Conservation (phyloP, 2,329 filamentous ascomycete genomes). For the Neonectria punicea region DNA sequence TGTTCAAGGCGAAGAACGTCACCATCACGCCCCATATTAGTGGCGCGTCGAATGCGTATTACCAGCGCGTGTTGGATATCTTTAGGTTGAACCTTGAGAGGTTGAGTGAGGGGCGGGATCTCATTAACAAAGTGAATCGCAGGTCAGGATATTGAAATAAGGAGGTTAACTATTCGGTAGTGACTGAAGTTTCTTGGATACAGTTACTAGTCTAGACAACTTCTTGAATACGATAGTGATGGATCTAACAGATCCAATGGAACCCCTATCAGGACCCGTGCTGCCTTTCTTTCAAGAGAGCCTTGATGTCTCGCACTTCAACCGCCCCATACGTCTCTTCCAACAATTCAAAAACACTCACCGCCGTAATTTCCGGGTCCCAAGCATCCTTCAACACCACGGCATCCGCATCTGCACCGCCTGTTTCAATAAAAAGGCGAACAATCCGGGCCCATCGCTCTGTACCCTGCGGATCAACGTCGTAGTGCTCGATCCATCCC, state of each 20-base stretch:
- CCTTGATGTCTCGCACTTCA: slow-evolving; percentile 31
- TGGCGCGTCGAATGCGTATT: slow-evolving; percentile 53
- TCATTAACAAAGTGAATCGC: slow-evolving; percentile 55
- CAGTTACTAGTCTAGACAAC: not conserved
- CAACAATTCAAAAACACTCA: slow-evolving; percentile 43
- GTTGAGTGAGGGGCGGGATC: slow-evolving; percentile 48
- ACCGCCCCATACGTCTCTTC: slow-evolving; percentile 39
- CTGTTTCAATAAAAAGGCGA: slow-evolving; percentile 39
- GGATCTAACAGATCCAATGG: not conserved
- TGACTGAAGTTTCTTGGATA: not conserved
- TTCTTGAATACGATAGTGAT: not conserved
- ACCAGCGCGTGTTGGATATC: slow-evolving; percentile 54
- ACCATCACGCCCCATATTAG: slow-evolving; percentile 68
- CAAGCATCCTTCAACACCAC: slow-evolving; percentile 42
- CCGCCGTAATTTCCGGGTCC: slow-evolving; percentile 44
- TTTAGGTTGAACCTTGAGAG: slow-evolving; percentile 54
- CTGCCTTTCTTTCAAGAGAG: slow-evolving; percentile 18
- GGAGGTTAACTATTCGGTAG: not conserved
- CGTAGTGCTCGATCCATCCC: slow-evolving; percentile 46
- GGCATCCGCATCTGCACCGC: slow-evolving; percentile 41
- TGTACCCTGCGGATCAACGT: slow-evolving; percentile 41
- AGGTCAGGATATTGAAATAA: slow-evolving; percentile 45
- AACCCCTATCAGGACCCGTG: not conserved
- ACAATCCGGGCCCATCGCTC: slow-evolving; percentile 45
- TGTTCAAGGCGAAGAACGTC: slow-evolving; percentile 77